Evolutionary conservation across 148 eudicot genomes (phyloP), one percentile per base, ranked within the genome.

Genomic region (Limonium bicolor): DNA sequence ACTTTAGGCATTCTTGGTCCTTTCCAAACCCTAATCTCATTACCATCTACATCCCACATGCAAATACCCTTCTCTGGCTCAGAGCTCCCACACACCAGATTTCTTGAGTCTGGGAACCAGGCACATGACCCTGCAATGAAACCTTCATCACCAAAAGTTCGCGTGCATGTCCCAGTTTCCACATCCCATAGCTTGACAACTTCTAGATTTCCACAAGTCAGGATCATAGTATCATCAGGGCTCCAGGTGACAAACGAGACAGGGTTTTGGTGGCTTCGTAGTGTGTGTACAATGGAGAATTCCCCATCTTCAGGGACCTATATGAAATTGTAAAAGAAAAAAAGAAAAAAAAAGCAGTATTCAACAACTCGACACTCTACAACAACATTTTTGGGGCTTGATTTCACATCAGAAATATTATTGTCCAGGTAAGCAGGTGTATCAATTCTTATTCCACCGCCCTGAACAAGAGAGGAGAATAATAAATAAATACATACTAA

Each of bases 201-300:
- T 75, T 88, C 97, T 39, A 15, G 36, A 38, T 77, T 83, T 33
- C 97, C 97, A 36, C 95, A 84, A 18, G 97, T 88, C 45, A 88
- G 87, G 56, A 88, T 49, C 92, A 74, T 83, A 0, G 68, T 74
- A 57, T 88, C 87, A 50, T 88, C 82, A 21, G 97, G 97, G 60
- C 94, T 88, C 97, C 97, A 88, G 41, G 92, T 54, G 24, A 88
- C 84, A 54, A 68, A 84, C 21, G 87, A 83, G 18, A 88, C 84
- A 4, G 95, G 80, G 5, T 69, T 74, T 65, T 80, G 58, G 69
- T 88, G 97, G 68, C 92, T 74, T 22, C 46, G 55, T 21, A 88
- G 65, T 27, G 59, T 63, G 73, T 82, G 80, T 31, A 60, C 74
- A 42, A 66, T 58, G 14, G 62, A 55, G 41, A 82, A 51, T 42